Evolutionary conservation across 1,284 basidiomycete genomes (phyloP), one percentile per base, ranked within the genome.

Genomic region (Malassezia sp.): DNA sequence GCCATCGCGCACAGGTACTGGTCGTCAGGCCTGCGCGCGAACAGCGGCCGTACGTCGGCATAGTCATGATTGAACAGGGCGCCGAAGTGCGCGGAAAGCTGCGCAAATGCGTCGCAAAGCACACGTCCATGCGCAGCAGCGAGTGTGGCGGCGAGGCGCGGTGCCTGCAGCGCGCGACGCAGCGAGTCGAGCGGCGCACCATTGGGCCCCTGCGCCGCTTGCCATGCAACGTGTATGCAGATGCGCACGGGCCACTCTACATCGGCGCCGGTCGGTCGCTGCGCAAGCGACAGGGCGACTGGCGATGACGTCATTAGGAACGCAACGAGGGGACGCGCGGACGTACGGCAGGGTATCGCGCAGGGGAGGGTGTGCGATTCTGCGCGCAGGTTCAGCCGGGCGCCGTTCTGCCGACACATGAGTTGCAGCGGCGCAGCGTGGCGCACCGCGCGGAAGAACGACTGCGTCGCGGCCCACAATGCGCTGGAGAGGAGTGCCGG

Each of bases 181-280:
- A 49, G 29, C 12, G 22, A 10, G 11, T 12, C 8, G 1, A 23
- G 32, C 2, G 37, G 18, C 8, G 29, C 20, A 7, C 20, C 23
- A 35, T 35, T 32, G 2, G 7, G 21, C 23, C n/a, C 27, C 2
- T 41, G 14, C 7, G 4, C 12, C 9, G 37, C 37, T 5, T 14
- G 24, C 45, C 45, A 48, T 11, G 32, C 14, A 6, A 48, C 14
- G 26, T 21, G 12, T 21, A 41, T 14, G 5, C 8, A 15, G 12
- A 48, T 48, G 21, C 23, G 23, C n/a, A 30, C 33, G 10, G 45
- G 45, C 26, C 37, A 38, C 18, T 26, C n/a, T n/a, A n/a, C n/a
- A n/a, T n/a, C n/a, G n/a, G n/a, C n/a, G n/a, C n/a, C n/a, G n/a
- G n/a, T 7, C 27, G 27, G 27, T 28, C 27, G 27, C 27, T 28